Evolutionary conservation across 2,329 filamentous ascomycete genomes (phyloP).

Genomic region (Pezicula radicicola): DNA sequence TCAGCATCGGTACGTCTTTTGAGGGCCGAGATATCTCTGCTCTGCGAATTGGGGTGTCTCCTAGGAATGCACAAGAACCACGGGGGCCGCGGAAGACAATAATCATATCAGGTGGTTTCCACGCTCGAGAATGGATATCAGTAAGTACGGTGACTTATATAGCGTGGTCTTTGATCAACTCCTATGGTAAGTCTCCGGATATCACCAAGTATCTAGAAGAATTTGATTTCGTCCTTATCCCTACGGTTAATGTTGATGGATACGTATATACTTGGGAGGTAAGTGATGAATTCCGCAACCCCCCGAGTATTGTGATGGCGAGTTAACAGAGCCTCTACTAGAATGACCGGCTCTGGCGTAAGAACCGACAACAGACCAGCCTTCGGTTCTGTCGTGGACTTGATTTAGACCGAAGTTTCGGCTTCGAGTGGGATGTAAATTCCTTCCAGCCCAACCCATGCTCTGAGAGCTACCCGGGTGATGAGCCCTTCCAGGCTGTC

Average conservation of each 20-base stretch:
- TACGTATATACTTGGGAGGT: slow-evolving; percentile 88
- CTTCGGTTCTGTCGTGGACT: slow-evolving; percentile 82
- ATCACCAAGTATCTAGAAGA: slow-evolving; percentile 77
- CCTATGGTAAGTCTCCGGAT: slow-evolving; percentile 68
- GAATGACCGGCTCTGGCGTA: slow-evolving; percentile 88
- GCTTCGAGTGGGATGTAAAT: slow-evolving; percentile 77
- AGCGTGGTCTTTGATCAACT: slow-evolving; percentile 82
- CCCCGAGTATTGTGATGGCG: too few species aligned
- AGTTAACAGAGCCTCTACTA: too few species aligned
- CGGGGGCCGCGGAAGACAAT: slow-evolving; percentile 66
- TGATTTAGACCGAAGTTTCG: slow-evolving; percentile 85
- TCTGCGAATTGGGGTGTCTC: slow-evolving; percentile 67
- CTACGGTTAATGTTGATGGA: slow-evolving; percentile 88
- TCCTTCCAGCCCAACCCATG: slow-evolving; percentile 73
- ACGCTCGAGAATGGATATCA: slow-evolving; percentile 95
- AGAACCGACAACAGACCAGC: slow-evolving; percentile 81
- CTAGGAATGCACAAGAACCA: slow-evolving; percentile 42
- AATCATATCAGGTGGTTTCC: slow-evolving; percentile 79
- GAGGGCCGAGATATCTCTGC: slow-evolving; percentile 85
- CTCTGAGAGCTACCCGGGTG: slow-evolving; percentile 85
- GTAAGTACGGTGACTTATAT: slow-evolving; percentile 88
- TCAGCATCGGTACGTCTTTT: slow-evolving; percentile 78
- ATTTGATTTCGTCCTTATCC: slow-evolving; percentile 87
- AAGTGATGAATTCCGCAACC: too few species aligned
- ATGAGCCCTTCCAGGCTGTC: slow-evolving; percentile 75